Evolutionary conservation across 2,329 filamentous ascomycete species (phyloP).

Genomic region (Podosphaera fusca): DNA sequence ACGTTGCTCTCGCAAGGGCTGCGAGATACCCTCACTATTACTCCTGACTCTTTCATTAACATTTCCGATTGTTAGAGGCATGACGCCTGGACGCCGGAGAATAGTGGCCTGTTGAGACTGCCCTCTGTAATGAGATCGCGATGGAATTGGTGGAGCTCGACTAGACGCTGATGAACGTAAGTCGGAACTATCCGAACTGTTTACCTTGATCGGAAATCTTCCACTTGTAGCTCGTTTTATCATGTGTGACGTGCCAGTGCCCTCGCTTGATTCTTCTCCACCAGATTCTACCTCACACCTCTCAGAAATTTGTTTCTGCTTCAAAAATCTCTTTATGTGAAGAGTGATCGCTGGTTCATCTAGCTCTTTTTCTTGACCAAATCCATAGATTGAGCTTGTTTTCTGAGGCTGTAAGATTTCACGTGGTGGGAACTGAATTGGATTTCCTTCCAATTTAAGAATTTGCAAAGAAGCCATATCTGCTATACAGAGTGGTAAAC

Average conservation of each 20-base stretch:
- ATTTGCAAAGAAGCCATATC: constrained; percentile 81
- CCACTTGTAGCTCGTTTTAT: constrained; percentile 39
- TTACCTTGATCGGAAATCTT: constrained; percentile 47
- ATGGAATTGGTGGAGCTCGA: constrained; percentile 55
- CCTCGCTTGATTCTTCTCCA: constrained; percentile 45
- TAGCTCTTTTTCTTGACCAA: constrained; percentile 33
- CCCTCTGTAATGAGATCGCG: constrained; percentile 58
- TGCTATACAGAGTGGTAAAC: constrained; percentile 61
- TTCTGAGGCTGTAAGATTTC: constrained; percentile 39
- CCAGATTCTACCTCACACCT: constrained; percentile 31
- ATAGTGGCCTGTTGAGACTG: constrained; percentile 42
- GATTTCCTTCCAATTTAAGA: constrained; percentile 75
- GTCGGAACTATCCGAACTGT: constrained; percentile 45
- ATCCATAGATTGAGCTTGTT: constrained; percentile 31
- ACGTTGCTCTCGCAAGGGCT: constrained; percentile 20
- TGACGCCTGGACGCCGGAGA: constrained; percentile 46
- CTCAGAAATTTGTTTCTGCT: constrained; percentile 24
- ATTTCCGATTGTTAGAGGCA: constrained; percentile 45
- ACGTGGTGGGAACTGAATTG: constrained; percentile 55
- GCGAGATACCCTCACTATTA: constrained; percentile 37
- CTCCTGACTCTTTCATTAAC: constrained; percentile 43
- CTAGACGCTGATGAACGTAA: constrained; percentile 42
- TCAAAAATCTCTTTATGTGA: constrained; percentile 37
- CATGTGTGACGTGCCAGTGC: constrained; percentile 54
- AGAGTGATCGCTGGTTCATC: constrained; percentile 35